Evolutionary conservation across 2,329 filamentous ascomycete genomes (phyloP).

Genomic region (Colletotrichum paranaense): DNA sequence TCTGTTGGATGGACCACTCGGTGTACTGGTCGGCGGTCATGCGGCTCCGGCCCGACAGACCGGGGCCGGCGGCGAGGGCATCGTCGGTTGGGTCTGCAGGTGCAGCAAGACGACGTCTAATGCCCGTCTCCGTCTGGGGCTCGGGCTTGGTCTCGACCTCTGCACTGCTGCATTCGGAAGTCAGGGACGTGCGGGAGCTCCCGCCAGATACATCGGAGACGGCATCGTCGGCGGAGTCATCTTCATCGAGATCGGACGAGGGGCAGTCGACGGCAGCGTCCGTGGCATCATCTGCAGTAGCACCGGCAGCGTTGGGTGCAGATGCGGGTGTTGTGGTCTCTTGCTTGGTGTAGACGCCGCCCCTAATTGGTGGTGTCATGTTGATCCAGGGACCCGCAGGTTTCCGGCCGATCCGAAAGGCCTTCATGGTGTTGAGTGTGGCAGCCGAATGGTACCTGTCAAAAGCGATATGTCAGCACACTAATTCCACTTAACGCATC

Average conservation of each 20-base stretch:
- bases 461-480: slow-evolving; percentile 42
- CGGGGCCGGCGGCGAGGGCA: neutral
- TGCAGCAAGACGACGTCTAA: slow-evolving; percentile 26
- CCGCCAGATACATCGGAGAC: slow-evolving; percentile 27
- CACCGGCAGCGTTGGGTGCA: neutral
- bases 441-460: slow-evolving; percentile 67
- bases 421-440: slow-evolving; percentile 67
- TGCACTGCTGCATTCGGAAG: slow-evolving; percentile 32
- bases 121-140: slow-evolving; percentile 14
- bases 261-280: slow-evolving; percentile 19
- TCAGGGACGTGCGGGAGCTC: slow-evolving; percentile 35
- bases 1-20: slow-evolving; percentile 49
- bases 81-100: neutral
- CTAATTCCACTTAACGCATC: slow-evolving; percentile 32
- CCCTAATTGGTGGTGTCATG: slow-evolving; percentile 69
- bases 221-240: slow-evolving; percentile 32
- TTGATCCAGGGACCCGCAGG: slow-evolving; percentile 66
- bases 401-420: slow-evolving; percentile 69
- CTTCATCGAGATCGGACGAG: slow-evolving; percentile 31
- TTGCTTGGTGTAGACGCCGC: slow-evolving; percentile 52
- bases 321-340: slow-evolving; percentile 20
- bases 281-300: slow-evolving; percentile 15
- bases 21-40: slow-evolving; percentile 45
- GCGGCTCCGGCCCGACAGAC: slow-evolving; percentile 23
- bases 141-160: slow-evolving; percentile 21